Base-by-base conservation (phyloP, 805 yeast species). In the Diddensiella santjacobensis region DNA sequence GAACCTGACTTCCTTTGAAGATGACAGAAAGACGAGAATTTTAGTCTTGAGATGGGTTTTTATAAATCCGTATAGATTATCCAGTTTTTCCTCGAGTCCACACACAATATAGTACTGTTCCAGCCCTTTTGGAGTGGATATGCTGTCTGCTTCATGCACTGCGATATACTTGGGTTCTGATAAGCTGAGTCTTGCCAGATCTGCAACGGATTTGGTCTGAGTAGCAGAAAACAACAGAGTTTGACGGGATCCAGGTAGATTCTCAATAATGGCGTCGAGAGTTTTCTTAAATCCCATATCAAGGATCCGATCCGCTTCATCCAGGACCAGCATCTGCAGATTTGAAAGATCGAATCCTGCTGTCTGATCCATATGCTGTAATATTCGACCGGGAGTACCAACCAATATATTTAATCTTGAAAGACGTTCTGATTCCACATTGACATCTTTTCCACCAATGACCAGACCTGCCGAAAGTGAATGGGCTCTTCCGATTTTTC, bases 221-320 rank as follows among this genome's bases (percentile, higher is more conserved):
- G 97, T 89, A 0, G 96, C 97, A 0, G 95, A 84, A 57, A 86
- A 90, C 42, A 89, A 67, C 43, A 89, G 64, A 0, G 96, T 88
- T 63, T 90, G 96, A 62, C 96, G 77, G 3, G 81, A 74, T 8
- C 84, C 79, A 0, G 96, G 95, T 51, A 89, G 69, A 63, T 84
- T 87, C 41, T 79, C 77, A 22, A 89, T 68, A 46, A 89, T 89
- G 24, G 83, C 84, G 63, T 90, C 96, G 52, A 89, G 68, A 39
- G 93, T 84, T 58, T 79, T 79, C 62, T 81, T 82, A 73, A 89
- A 89, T 4, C 96, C 96, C 95, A 90, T 87, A 67, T 89, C 97
- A 58, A 89, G 70, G 59, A 93, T 87, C 56, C 96, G 72, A 62
- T 89, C 97, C 0, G 96, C 96, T 66, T 89, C 97, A 65, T 89